Evolutionary conservation across 305 asterid species (phyloP), one percentile per base, ranked within the genome.

Genomic region (Plantago rigida): DNA sequence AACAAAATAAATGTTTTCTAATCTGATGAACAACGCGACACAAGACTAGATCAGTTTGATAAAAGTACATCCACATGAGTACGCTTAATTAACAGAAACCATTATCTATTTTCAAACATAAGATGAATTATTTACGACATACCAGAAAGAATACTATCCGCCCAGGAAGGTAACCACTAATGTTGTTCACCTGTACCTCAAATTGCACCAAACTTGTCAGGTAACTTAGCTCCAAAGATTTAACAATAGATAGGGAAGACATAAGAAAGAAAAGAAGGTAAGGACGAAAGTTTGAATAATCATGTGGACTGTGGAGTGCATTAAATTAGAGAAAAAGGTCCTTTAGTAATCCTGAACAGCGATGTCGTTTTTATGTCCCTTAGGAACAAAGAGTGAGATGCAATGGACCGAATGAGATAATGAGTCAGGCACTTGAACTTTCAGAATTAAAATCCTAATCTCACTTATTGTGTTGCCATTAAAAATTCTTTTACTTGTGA

Each of bases 121-220:
- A 9, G 13, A 10, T 41, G 59, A 67, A 55, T 45, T 36, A 22
- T 22, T 22, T 22, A 59, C 53, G 56, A 69, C 94, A 59, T 91
- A 91, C 99, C 95, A 92, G 77, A 85, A 92, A 88, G 84, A 89
- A 92, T 61, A 92, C 99, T 60, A 89, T 92, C 62, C 99, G 82
- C 64, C 99, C 99, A 55, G 99, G 99, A 75, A 92, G 95, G 77
- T 92, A 92, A 52, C 97, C 97, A 74, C 99, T 86, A 61, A 92
- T 89, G 82, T 92, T 89, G 78, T 92, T 89, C 74, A 89, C 99
- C 99, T 92, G 88, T 78, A 70, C 51, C 69, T 74, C 45, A 63
- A 72, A 45, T 60, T 39, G 51, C 24, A 51, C 47, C 50, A 36
- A 44, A 45, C 19, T 50, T 10, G 45, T 63, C 13, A 68, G 63